These are phyloP conservation scores for Chenopodium suecicum DNA, from an alignment of 148 eudicot genomes.

Conservation along the genomic window DNA sequence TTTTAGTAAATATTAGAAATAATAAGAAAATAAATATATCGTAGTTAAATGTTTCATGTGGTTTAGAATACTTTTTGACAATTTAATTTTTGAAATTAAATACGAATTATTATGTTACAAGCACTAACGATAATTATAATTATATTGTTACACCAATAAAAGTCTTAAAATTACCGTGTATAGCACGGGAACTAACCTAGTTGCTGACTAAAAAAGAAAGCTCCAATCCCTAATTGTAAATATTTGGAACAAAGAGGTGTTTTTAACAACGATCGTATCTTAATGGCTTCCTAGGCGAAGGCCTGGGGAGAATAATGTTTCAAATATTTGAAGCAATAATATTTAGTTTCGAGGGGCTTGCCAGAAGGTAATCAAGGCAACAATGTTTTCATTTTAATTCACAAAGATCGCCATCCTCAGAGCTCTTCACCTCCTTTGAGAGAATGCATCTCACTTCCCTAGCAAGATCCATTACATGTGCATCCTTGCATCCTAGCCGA, in stretches of 20 bases:
- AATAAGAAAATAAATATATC: too few species aligned
- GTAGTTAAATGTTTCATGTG: too few species aligned
- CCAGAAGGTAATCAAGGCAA: background rate
- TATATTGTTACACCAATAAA: too few species aligned
- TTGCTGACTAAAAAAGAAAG: background rate
- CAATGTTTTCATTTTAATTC: background rate
- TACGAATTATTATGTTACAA: too few species aligned
- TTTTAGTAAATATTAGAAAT: too few species aligned
- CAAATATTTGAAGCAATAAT: background rate
- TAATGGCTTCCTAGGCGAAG: conserved; percentile 5
- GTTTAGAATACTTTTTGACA: too few species aligned
- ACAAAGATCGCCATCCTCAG: conserved; percentile 1
- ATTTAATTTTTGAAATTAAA: too few species aligned
- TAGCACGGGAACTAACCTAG: too few species aligned
- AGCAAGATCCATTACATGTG: conserved; percentile 73
- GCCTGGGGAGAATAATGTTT: conserved; percentile 5
- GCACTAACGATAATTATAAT: too few species aligned
- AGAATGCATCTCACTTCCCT: conserved; percentile 67
- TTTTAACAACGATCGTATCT: background rate
- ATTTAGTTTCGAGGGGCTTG: background rate
- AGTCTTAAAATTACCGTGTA: too few species aligned
- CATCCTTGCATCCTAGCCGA: conserved; percentile 63
- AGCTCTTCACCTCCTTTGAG: conserved; percentile 25
- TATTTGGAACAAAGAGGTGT: background rate
- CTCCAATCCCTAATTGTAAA: background rate